Evolutionary conservation across 176 grass and related monocot genomes (phyloP).

Genomic region (Rhynchospora pubera): DNA sequence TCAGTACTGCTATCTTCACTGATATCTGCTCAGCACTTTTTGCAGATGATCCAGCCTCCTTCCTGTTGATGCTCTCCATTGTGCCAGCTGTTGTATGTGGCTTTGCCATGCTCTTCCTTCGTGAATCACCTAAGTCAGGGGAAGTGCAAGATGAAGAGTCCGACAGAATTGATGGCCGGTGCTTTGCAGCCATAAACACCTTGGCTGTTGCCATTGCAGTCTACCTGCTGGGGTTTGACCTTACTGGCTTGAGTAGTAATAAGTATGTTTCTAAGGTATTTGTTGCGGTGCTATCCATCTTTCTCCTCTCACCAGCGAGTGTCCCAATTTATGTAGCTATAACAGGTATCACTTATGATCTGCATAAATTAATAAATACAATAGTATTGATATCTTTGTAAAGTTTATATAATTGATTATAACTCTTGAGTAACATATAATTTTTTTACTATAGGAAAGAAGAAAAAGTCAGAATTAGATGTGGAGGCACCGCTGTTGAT

Average conservation of each 20-base stretch:
- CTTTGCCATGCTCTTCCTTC: conserved; percentile 84
- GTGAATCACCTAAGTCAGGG: conserved; percentile 20
- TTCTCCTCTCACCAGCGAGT: conserved; percentile 52
- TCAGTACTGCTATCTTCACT: conserved; percentile 97
- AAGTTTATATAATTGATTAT: background rate
- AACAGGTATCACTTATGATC: conserved; percentile 19
- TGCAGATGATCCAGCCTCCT: conserved; percentile 56
- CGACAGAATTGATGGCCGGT: conserved; percentile 34
- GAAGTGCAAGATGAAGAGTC: background rate
- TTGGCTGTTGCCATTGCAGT: conserved; percentile 76
- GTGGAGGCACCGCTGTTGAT: conserved; percentile 21
- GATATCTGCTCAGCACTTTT: conserved; percentile 85
- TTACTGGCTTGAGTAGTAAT: conserved; percentile 42
- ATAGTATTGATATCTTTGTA: background rate
- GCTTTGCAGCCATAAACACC: conserved; percentile 68
- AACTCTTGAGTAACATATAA: background rate
- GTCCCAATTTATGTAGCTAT: conserved; percentile 57
- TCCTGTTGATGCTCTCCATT: conserved; percentile 84
- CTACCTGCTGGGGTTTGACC: conserved; percentile 71
- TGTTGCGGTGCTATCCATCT: conserved; percentile 49
- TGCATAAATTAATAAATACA: background rate
- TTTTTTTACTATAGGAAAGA: background rate
- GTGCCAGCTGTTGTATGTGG: conserved; percentile 59
- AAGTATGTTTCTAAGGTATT: conserved; percentile 41
- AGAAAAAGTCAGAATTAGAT: conserved; percentile 9